Conservation (phyloP, 768 basidiomycete species). For the Agaricus sinodeliciosus region DNA sequence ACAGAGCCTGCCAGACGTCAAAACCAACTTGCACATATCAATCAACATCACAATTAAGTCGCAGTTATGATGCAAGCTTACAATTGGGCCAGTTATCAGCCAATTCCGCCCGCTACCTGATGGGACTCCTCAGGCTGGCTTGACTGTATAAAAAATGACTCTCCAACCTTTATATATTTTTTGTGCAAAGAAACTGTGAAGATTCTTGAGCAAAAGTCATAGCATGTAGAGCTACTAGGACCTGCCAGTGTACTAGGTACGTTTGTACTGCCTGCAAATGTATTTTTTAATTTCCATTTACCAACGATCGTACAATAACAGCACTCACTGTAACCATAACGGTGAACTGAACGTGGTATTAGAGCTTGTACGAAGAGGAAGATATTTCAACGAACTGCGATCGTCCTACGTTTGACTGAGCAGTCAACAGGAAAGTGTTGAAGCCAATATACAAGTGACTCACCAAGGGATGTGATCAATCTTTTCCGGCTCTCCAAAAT, state of each 20-base stretch:
- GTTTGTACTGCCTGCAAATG: constrained; percentile 34
- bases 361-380: background rate
- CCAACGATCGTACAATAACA: background rate
- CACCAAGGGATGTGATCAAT: constrained; percentile 43
- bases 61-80: background rate
- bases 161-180: constrained; percentile 12
- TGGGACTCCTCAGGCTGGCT: background rate
- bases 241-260: constrained; percentile 45
- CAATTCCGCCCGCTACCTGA: constrained; percentile 30
- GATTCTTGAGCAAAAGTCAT: background rate
- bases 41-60: background rate
- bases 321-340: constrained; percentile 27
- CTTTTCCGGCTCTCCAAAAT: constrained; percentile 31
- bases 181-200: constrained; percentile 14
- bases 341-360: constrained; percentile 21
- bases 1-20: constrained; percentile 2
- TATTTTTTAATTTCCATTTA: background rate
- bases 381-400: constrained; percentile 24
- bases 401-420: constrained; percentile 22
- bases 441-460: background rate
- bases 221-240: background rate
- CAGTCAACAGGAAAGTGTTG: background rate
- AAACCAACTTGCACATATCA: background rate
- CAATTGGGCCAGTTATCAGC: constrained; percentile 21
- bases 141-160: background rate